Percentiles rank a stretch among this genome's conserved stretches.
Conservation (phyloP, 1,139 yeast genomes). For the Pneumocystis murina region DNA sequence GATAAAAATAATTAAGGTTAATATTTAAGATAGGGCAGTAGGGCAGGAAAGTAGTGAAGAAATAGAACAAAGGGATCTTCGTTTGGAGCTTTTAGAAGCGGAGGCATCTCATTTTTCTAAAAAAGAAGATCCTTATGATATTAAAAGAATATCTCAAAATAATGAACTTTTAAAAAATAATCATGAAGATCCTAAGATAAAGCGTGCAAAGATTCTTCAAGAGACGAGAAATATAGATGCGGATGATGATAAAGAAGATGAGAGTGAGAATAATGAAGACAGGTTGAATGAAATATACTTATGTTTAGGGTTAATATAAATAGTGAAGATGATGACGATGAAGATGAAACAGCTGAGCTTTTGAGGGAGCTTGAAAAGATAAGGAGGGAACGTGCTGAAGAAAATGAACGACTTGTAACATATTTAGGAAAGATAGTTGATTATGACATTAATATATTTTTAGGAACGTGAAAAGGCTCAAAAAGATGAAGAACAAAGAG, state of each 20-base stretch:
- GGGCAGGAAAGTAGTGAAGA: constrained; percentile 21
- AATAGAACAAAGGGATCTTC: constrained; percentile 6
- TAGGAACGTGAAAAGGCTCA: constrained; percentile 23
- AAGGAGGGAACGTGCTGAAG: constrained; percentile 31
- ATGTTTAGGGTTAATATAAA: not conserved
- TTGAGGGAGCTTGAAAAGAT: constrained; percentile 42
- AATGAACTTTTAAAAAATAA: constrained; percentile 4
- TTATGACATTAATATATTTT: not conserved
- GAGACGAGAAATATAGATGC: constrained; percentile 17
- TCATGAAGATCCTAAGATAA: constrained; percentile 10
- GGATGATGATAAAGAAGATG: constrained; percentile 15
- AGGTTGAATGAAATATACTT: not conserved
- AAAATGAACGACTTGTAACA: constrained; percentile 16
- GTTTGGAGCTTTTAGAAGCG: constrained; percentile 11
- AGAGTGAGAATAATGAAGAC: constrained; percentile 15
- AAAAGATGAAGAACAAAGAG: constrained; percentile 25
- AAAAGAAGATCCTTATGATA: constrained; percentile 8
- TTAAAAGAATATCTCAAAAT: constrained; percentile 8
- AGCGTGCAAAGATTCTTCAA: constrained; percentile 13
- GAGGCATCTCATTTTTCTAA: constrained; percentile 12
- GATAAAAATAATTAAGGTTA: not conserved
- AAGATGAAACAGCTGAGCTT: constrained; percentile 29
- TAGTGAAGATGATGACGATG: constrained; percentile 18
- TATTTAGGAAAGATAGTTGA: not conserved
- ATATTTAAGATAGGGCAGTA: not conserved